Evolutionary conservation across 2,329 filamentous ascomycete species (phyloP), one percentile per base, ranked within the genome.

Genomic region (Coniella vitis): DNA sequence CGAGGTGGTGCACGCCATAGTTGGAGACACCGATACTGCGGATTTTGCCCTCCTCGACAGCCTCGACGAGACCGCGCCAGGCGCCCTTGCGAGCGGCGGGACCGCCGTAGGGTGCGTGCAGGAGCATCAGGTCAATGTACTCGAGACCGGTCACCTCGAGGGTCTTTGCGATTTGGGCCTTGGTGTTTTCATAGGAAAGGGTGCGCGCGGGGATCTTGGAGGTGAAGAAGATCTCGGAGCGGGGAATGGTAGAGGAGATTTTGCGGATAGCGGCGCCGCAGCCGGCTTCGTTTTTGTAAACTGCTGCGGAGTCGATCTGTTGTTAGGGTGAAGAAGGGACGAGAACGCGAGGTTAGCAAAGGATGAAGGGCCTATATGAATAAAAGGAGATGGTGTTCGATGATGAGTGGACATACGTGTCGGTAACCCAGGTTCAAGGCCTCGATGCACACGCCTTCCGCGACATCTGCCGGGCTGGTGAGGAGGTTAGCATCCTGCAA

Each of bases 51-150:
- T 72, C 76, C 48, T 81, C 77, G 35, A 81, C 76, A 9, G 73
- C 73, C 60, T 84, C 79, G n/a, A 83, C 79, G 4, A 84, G 71
- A 2, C 78, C 81, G 46, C 68, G 72, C 81, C 81, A 84, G 2
- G 76, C 73, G 13, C 70, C 79, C 59, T 81, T 82, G 54, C 81
- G 74, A 41, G 62, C 69, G 16, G 67, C 69, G 1, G 71, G 65
- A 2, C 79, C 80, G 37, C 79, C 79, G 57, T 79, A 81, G 0
- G 80, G 80, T 1, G 75, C 68, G 61, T 84, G 81, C 46, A 84
- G 73, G 17, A 84, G 73, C 63, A 77, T 76, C 49, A 87, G 72
- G 58, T 88, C 83, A 54, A 87, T 73, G 62, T 87, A 87, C 19
- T 72, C 76, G 4, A 87, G 69, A 13, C 78, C 76, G 0, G 82